A percentile compares a stretch with the other conserved stretches of the same genome.
Conservation (phyloP, 495 filamentous ascomycete species). For the Penicillium egyptiacum region DNA sequence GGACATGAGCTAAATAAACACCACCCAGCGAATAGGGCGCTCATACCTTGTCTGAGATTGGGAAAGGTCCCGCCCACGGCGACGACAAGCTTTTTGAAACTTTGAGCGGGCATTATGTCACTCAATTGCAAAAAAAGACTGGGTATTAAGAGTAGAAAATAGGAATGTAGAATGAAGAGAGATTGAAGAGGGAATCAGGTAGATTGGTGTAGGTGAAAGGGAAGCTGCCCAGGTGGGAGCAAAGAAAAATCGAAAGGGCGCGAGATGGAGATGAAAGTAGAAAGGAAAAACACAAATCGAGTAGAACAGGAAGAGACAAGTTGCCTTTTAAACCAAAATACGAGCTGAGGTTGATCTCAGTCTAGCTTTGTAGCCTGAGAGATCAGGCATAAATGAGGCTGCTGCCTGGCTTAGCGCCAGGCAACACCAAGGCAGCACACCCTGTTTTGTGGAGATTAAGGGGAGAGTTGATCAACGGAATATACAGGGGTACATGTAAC, state of each 20-base stretch:
- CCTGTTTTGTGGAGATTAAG: background rate
- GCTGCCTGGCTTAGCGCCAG: constrained; percentile 9
- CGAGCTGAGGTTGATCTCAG: background rate
- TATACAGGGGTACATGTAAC: no score
- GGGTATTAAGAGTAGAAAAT: background rate
- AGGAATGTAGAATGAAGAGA: background rate
- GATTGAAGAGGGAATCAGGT: background rate
- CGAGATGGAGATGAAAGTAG: background rate
- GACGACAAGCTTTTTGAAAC: constrained; percentile 50
- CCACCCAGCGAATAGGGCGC: background rate
- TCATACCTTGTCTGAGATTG: constrained; percentile 51
- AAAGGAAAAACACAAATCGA: background rate
- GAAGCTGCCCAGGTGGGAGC: background rate
- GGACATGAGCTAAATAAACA: constrained; percentile 1
- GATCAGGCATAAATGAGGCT: constrained; percentile 1
- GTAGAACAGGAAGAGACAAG: background rate
- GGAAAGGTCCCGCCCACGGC: constrained; percentile 63
- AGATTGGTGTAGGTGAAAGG: background rate
- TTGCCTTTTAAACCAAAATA: background rate
- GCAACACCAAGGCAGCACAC: constrained; percentile 9
- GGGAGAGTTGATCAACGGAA: background rate
- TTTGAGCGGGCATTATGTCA: constrained; percentile 26
- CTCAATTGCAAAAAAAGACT: background rate
- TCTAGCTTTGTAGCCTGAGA: background rate
- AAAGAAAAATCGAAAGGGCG: background rate